Evolutionary conservation across 2,329 filamentous ascomycete species (phyloP).

Genomic region (Aureobasidium subglaciale): DNA sequence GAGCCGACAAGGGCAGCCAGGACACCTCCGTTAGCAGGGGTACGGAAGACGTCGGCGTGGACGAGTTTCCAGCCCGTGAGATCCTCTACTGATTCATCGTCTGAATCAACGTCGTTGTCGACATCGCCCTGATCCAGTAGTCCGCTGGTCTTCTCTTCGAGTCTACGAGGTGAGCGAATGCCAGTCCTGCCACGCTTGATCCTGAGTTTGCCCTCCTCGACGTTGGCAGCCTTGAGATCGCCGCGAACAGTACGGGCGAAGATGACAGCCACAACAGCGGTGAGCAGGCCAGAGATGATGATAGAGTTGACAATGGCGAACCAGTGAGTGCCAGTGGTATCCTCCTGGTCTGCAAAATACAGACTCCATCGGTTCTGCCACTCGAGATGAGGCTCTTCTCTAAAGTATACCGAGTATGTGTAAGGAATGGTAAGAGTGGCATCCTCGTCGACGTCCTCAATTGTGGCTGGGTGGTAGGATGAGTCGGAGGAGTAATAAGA

Average conservation of each 20-base stretch:
- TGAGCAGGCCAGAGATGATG: conserved; percentile 72
- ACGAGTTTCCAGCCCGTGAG: conserved; percentile 82
- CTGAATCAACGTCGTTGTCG: conserved; percentile 36
- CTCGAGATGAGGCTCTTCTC: conserved; percentile 70
- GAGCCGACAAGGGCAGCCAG: conserved; percentile 77
- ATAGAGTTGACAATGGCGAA: conserved; percentile 81
- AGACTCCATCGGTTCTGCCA: conserved; percentile 83
- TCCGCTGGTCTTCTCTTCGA: conserved; percentile 52
- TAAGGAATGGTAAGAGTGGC: conserved; percentile 69
- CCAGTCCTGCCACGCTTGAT: conserved; percentile 31
- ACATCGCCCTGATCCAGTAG: conserved; percentile 47
- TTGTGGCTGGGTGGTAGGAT: conserved; percentile 52
- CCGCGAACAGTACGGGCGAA: conserved; percentile 68
- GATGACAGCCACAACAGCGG: conserved; percentile 73
- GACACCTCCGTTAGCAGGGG: conserved; percentile 62
- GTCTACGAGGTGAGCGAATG: conserved; percentile 35
- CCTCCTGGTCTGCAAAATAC: conserved; percentile 82
- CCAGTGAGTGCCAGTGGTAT: conserved; percentile 77
- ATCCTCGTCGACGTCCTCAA: conserved; percentile 52
- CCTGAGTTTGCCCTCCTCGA: conserved; percentile 60
- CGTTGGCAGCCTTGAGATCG: conserved; percentile 60
- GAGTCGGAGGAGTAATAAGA: conserved; percentile 48
- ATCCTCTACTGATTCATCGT: conserved; percentile 70
- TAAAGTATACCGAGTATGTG: conserved; percentile 85
- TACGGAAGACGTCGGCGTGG: conserved; percentile 80